Conservation (phyloP, 371 early-diverging fungal genomes). For the Zychaea mexicana region DNA sequence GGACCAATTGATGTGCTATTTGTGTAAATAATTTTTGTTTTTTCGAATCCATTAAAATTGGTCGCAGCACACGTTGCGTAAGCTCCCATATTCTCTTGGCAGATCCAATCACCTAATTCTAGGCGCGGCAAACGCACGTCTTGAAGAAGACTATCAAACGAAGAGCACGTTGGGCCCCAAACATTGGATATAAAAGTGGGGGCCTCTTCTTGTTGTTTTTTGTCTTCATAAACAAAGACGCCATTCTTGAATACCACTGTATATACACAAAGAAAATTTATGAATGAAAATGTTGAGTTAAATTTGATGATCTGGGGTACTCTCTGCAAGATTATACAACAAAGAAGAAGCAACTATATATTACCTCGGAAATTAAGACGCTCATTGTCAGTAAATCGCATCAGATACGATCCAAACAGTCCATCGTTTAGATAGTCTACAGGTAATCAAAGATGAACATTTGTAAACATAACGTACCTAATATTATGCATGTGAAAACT, state of each 20-base stretch:
- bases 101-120: slow-evolving; percentile 94
- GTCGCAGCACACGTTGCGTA: slow-evolving; percentile 89
- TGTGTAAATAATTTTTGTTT: neutral
- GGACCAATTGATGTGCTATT: too few species aligned
- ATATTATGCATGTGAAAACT: too few species aligned
- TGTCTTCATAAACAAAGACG: slow-evolving; percentile 7
- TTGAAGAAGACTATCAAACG: slow-evolving; percentile 89
- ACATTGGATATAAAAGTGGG: slow-evolving; percentile 77
- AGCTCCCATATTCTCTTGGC: slow-evolving; percentile 95
- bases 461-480: too few species aligned
- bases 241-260: slow-evolving; percentile 19
- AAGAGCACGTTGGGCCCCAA: slow-evolving; percentile 98
- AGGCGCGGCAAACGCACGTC: slow-evolving; percentile 77
- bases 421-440: slow-evolving; percentile 94
- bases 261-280: neutral
- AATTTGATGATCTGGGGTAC: too few species aligned
- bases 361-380: too few species aligned
- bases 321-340: too few species aligned
- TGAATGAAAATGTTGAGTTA: too few species aligned
- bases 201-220: slow-evolving; percentile 28
- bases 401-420: slow-evolving; percentile 96
- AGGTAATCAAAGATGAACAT: too few species aligned
- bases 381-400: slow-evolving; percentile 96
- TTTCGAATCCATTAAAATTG: slow-evolving; percentile 87
- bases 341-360: too few species aligned